Conservation (phyloP, 2,329 filamentous ascomycete genomes). For the Tolypocladium tundrense region DNA sequence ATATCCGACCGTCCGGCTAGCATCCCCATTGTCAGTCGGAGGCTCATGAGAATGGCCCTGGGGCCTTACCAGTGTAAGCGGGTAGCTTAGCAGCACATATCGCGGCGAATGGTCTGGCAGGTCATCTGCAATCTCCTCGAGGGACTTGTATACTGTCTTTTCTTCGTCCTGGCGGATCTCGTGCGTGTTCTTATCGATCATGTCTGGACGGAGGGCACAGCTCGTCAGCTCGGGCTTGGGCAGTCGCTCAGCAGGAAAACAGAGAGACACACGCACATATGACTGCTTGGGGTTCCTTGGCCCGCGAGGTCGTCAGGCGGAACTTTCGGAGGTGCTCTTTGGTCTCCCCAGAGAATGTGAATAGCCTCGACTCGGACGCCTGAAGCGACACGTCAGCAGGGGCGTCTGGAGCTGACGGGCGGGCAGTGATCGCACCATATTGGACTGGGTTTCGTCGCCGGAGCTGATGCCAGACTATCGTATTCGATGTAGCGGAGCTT, state of each 20-base stretch:
- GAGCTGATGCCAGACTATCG: not conserved
- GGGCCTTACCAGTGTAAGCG: conserved; percentile 63
- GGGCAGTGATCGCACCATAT: not conserved
- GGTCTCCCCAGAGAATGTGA: conserved; percentile 85
- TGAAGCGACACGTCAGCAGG: conserved; percentile 11
- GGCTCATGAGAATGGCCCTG: not conserved
- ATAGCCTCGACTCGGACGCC: conserved; percentile 75
- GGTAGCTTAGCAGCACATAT: conserved; percentile 85
- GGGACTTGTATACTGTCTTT: conserved; percentile 64
- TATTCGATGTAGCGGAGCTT: not conserved
- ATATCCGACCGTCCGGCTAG: conserved; percentile 70
- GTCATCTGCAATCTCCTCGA: conserved; percentile 76
- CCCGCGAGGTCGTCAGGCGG: conserved; percentile 77
- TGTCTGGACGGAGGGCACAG: conserved; percentile 43
- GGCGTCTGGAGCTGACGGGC: not conserved
- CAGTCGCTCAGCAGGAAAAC: not conserved
- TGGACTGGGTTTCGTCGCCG: not conserved
- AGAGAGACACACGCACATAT: conserved; percentile 56
- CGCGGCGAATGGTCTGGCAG: conserved; percentile 86
- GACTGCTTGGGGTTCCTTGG: conserved; percentile 77
- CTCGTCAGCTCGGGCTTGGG: not conserved
- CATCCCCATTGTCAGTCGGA: not conserved
- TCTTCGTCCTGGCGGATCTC: conserved; percentile 81
- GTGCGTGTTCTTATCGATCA: conserved; percentile 82
- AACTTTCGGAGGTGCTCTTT: conserved; percentile 90